A percentile compares a stretch with the other conserved stretches of the same genome.
Conservation (phyloP, 2,329 filamentous ascomycete species). For the Aspergillus amoenus region DNA sequence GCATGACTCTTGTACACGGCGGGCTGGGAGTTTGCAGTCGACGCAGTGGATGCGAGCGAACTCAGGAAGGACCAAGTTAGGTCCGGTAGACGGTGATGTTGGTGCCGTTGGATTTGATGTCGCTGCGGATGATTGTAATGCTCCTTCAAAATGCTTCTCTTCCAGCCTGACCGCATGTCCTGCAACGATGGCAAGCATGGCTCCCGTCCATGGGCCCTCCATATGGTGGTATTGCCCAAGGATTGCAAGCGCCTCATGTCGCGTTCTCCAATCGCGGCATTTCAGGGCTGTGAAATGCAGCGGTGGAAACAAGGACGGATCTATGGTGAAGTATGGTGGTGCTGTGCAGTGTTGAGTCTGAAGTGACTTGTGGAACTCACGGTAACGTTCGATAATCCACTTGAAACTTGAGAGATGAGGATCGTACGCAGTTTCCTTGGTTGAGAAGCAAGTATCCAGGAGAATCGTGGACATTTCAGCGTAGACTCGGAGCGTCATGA, state of each 20-base stretch:
- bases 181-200: not conserved
- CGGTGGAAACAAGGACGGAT: not conserved
- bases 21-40: not conserved
- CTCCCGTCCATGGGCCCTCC: slow-evolving; percentile 4
- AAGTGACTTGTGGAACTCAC: not conserved
- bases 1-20: not conserved
- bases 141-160: not conserved
- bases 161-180: not conserved
- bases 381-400: not conserved
- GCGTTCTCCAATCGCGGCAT: not conserved
- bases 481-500: not conserved
- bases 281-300: not conserved
- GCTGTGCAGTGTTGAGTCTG: not conserved
- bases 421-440: not conserved
- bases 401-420: not conserved
- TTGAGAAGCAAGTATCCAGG: not conserved
- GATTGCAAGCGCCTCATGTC: not conserved
- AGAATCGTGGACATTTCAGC: not conserved
- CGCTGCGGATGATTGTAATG: no score
- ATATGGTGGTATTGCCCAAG: not conserved
- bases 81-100: not conserved
- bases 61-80: not conserved
- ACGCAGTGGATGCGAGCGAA: not conserved
- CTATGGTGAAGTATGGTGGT: not conserved
- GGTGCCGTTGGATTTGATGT: not conserved